These are phyloP conservation scores for Flaveria sonorensis DNA, from an alignment of 129 eudicot species.

Conservation along the genomic window DNA sequence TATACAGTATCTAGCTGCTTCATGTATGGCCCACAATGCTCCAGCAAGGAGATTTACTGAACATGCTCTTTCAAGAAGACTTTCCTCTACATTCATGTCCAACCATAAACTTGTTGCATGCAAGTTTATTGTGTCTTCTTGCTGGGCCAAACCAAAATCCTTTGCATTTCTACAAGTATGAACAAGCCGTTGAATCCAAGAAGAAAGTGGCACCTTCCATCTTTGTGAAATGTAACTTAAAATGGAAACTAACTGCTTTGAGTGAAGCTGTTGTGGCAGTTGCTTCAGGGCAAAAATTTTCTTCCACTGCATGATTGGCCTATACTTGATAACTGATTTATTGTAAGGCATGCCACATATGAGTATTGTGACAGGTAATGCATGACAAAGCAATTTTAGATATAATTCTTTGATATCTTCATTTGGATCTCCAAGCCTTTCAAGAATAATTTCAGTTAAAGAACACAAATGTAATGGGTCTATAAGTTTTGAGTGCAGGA, in stretches of 20 bases:
- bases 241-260: slow-evolving; percentile 93
- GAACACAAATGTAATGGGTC: slow-evolving; percentile 55
- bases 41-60: slow-evolving; percentile 87
- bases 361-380: slow-evolving; percentile 64
- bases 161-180: slow-evolving; percentile 58
- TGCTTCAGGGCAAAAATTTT: slow-evolving; percentile 83
- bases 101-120: slow-evolving; percentile 52
- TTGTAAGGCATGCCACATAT: slow-evolving; percentile 59
- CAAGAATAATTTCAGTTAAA: slow-evolving; percentile 69
- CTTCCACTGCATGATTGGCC: slow-evolving; percentile 72
- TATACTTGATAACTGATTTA: slow-evolving; percentile 39
- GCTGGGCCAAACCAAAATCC: slow-evolving; percentile 49
- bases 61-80: slow-evolving; percentile 67
- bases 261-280: slow-evolving; percentile 85
- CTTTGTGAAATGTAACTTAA: slow-evolving; percentile 94
- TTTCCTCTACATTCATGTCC: slow-evolving; percentile 66
- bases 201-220: slow-evolving; percentile 97
- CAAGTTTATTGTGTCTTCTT: slow-evolving; percentile 56
- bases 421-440: slow-evolving; percentile 93
- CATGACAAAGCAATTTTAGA: slow-evolving; percentile 66
- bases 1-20: slow-evolving; percentile 97
- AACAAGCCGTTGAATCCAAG: slow-evolving; percentile 92
- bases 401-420: slow-evolving; percentile 58
- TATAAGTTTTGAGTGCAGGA: slow-evolving; percentile 74
- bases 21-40: slow-evolving; percentile 98